These are phyloP conservation scores for Sclerotiophoma versabilis DNA, from an alignment of 2,329 filamentous ascomycete species.

Conservation along the genomic window DNA sequence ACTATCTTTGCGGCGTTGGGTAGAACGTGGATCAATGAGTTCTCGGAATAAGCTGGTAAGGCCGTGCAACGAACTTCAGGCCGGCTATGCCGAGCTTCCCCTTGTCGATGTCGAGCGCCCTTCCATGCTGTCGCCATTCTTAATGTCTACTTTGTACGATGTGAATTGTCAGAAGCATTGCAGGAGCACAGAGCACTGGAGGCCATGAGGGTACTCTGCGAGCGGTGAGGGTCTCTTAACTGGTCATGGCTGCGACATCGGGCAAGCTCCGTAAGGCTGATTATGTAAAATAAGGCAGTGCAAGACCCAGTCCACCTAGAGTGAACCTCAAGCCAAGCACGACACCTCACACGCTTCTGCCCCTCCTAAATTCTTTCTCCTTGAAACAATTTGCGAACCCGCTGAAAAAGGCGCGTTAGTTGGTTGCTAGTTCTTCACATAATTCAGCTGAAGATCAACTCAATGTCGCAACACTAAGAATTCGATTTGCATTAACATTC, in stretches of 20 bases:
- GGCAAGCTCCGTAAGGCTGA: constrained; percentile 7
- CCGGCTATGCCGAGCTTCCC: constrained; percentile 9
- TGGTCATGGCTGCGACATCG: not conserved
- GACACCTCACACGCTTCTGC: not conserved
- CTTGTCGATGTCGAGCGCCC: not conserved
- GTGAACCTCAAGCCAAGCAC: not conserved
- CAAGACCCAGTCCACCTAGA: not conserved
- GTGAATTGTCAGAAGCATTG: not conserved
- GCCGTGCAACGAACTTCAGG: not conserved
- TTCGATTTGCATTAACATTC: not conserved
- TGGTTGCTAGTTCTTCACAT: too few relatives aligned
- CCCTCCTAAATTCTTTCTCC: not conserved
- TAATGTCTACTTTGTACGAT: not conserved
- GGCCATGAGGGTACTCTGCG: constrained; percentile 15
- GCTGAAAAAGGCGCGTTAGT: not conserved
- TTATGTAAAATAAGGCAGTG: constrained; percentile 5
- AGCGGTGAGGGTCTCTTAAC: constrained; percentile 7
- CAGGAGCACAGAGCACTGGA: constrained; percentile 5
- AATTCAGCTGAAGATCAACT: not conserved
- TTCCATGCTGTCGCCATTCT: not conserved
- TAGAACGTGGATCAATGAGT: not conserved
- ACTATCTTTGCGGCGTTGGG: constrained; percentile 1
- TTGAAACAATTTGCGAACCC: not conserved
- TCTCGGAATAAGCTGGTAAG: constrained; percentile 7
- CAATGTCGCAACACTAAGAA: not conserved